Evolutionary conservation across 306 rosid genomes (phyloP).

Genomic region (Cicer cuneatum): DNA sequence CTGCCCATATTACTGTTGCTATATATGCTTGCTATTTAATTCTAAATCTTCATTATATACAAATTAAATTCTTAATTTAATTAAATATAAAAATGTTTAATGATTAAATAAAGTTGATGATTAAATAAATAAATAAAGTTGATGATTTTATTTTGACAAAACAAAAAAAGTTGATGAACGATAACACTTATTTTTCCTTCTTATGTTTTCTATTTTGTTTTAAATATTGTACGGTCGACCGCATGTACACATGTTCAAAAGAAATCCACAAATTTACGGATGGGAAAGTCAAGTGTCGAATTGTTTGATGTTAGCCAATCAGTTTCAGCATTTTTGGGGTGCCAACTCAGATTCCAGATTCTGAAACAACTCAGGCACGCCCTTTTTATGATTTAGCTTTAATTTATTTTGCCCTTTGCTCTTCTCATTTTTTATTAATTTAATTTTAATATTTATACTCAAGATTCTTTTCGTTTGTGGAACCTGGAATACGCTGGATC

Average conservation of each 20-base stretch:
- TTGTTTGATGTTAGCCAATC: conserved; percentile 41
- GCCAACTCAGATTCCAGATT: conserved; percentile 37
- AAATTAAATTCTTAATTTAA: too few relatives aligned
- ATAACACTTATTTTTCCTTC: background rate
- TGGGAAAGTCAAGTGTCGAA: conserved; percentile 17
- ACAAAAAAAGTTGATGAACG: background rate
- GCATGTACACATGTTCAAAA: conserved; percentile 25
- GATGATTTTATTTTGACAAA: too few relatives aligned
- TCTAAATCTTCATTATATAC: too few relatives aligned
- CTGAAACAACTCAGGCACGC: conserved; percentile 44
- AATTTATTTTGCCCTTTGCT: background rate
- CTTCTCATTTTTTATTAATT: background rate
- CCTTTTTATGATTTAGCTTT: background rate
- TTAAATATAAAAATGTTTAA: too few relatives aligned
- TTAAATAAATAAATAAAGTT: background rate
- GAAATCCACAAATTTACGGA: conserved; percentile 41
- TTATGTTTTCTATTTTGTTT: background rate
- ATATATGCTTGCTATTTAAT: background rate
- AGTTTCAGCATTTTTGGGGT: conserved; percentile 33
- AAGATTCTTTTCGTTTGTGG: conserved; percentile 1
- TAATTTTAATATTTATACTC: too few relatives aligned
- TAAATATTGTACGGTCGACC: conserved; percentile 26
- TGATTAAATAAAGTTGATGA: background rate
- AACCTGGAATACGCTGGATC: conserved; percentile 28
- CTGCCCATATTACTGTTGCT: conserved; percentile 10